Base-by-base conservation (phyloP, 2,329 filamentous ascomycete species). In the Venturia aucupariae region DNA sequence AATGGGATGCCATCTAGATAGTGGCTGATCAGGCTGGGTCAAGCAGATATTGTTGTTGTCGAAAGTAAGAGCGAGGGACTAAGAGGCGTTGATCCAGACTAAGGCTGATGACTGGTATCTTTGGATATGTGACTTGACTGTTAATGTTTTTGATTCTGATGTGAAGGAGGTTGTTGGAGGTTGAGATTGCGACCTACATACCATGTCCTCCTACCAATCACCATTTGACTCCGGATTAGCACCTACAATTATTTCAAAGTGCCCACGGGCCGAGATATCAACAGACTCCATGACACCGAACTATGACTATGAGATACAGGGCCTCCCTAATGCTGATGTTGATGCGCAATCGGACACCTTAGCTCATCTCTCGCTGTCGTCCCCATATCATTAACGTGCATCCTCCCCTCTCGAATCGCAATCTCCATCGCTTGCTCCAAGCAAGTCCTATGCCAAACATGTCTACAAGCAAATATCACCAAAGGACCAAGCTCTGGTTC, bases 381-480 rank as follows among this genome's bases (percentile, higher is more conserved):
- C 4, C 8, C 35, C 5, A 27, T 11, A 27, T 60, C 41, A 32
- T 44, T 27, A 19, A 42, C 32, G 7, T 57, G 51, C 51, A 57
- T 32, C 30, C 27, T 19, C n/a, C 38, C 59, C 35, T 41, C 35
- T 24, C 30, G 17, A 57, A 39, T 32, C n/a, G 35, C 62, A 17
- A 39, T 54, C 46, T 60, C 55, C 63, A 59, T 57, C 24, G 62
- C 61, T 51, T 57, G 69, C 64, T 74, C 72, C 62, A 76, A 67
- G 68, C 75, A 77, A 3, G 30, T 39, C 65, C 65, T 69, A 68
- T 77, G 75, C 74, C 74, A 76, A 42, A 77, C 44, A 71, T 77
- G 75, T 59, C 75, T 66, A 67, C 75, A 77, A 51, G 75, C 75
- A 70, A 77, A 77, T 32, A 77, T 67, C 2, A 76, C 71, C 35